These are phyloP conservation scores for Paraconiothyrium brasiliense DNA, from an alignment of 2,329 filamentous ascomycete genomes.

Conservation along the genomic window DNA sequence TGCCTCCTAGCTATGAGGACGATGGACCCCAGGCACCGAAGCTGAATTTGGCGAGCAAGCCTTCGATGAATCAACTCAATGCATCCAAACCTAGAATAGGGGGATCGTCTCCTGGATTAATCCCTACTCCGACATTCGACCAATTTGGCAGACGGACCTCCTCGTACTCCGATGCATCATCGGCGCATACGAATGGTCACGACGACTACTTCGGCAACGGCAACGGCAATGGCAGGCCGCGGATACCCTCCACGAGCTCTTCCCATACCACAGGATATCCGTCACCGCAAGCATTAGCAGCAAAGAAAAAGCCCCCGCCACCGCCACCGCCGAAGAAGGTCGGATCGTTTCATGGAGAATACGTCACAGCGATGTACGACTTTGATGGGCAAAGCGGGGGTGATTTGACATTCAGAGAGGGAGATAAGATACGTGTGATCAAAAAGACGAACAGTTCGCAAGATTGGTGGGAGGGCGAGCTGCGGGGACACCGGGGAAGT, in stretches of 20 bases:
- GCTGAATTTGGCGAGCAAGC: conserved; percentile 46
- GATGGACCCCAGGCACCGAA: conserved; percentile 29
- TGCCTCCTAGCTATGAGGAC: conserved; percentile 39
- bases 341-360: conserved; percentile 61
- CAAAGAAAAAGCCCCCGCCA: conserved; percentile 79
- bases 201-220: conserved; percentile 52
- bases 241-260: conserved; percentile 53
- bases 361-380: conserved; percentile 77
- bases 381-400: conserved; percentile 75
- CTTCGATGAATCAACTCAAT: conserved; percentile 45
- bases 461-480: conserved; percentile 88
- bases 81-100: conserved; percentile 44
- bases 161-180: conserved; percentile 43
- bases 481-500: conserved; percentile 72
- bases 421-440: conserved; percentile 78
- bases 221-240: conserved; percentile 28
- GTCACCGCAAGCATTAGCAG: conserved; percentile 55
- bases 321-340: conserved; percentile 72
- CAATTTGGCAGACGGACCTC: conserved; percentile 43
- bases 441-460: conserved; percentile 82
- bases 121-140: conserved; percentile 41
- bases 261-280: conserved; percentile 40
- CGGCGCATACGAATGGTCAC: conserved; percentile 37
- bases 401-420: conserved; percentile 78
- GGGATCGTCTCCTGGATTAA: conserved; percentile 45